Evolutionary conservation across 768 basidiomycete genomes (phyloP).

Genomic region (Lactarius akahatsu): DNA sequence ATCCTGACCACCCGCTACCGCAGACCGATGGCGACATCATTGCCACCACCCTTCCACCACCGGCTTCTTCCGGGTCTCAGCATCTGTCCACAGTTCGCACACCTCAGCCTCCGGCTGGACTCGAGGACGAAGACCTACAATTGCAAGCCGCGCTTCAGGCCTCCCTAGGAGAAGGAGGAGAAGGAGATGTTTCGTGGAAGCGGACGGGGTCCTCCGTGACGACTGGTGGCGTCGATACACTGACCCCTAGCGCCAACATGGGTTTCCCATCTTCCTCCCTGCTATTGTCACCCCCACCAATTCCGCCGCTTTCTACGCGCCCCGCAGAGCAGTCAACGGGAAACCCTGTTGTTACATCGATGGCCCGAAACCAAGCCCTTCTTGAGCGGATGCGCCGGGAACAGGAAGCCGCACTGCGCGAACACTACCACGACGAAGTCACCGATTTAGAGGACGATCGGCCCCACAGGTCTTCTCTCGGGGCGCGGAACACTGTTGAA

Average conservation of each 20-base stretch:
- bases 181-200: slow-evolving; percentile 5
- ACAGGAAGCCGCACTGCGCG: slow-evolving; percentile 60
- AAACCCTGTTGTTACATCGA: slow-evolving; percentile 23
- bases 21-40: slow-evolving; percentile 71
- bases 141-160: slow-evolving; percentile 87
- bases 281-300: slow-evolving; percentile 34
- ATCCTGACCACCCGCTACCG: slow-evolving; percentile 58
- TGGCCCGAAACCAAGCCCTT: slow-evolving; percentile 32
- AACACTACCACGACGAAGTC: slow-evolving; percentile 41
- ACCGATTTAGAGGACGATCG: slow-evolving; percentile 31
- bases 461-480: slow-evolving; percentile 17
- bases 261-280: slow-evolving; percentile 28
- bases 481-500: slow-evolving; percentile 35
- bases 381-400: slow-evolving; percentile 43
- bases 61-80: slow-evolving; percentile 37
- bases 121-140: slow-evolving; percentile 85
- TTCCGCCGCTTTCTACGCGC: slow-evolving; percentile 33
- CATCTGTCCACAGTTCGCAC: slow-evolving; percentile 19
- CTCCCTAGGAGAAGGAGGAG: slow-evolving; percentile 46
- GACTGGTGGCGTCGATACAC: background rate
- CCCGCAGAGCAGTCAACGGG: slow-evolving; percentile 30
- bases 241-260: background rate
- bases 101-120: slow-evolving; percentile 32
- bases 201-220: background rate
- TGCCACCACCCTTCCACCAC: slow-evolving; percentile 61